Conservation (phyloP, 2,329 filamentous ascomycete species). For the Coniochaeta hoffmannii region DNA sequence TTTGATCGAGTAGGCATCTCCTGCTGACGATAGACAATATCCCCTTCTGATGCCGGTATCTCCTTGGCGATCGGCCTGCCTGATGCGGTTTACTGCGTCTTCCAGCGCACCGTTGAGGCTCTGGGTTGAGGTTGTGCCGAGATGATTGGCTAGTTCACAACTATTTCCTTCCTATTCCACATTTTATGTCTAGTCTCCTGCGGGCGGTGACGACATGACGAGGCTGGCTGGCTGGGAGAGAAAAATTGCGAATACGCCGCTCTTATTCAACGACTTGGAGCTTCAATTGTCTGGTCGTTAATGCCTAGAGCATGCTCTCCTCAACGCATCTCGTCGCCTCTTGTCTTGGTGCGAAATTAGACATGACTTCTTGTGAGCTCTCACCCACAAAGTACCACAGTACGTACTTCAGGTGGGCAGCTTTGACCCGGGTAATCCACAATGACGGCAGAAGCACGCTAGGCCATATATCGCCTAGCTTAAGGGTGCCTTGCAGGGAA, state of each 20-base stretch:
- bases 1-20: neutral
- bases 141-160: neutral
- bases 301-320: no score
- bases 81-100: neutral
- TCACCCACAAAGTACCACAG: no score
- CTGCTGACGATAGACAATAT: neutral
- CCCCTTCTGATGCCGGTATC: neutral
- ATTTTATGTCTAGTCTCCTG: neutral
- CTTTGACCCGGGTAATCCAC: no score
- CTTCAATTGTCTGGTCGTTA: no score
- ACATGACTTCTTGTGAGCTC: no score
- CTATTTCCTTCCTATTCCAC: neutral
- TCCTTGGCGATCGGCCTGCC: neutral
- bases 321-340: no score
- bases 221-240: neutral
- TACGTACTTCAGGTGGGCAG: no score
- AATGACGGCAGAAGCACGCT: neutral
- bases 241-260: no score
- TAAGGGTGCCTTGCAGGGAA: neutral
- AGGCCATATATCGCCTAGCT: neutral
- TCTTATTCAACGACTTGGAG: no score
- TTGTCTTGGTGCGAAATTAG: no score
- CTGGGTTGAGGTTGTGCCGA: neutral
- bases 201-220: neutral
- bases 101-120: neutral